Percentiles rank a stretch among this genome's conserved stretches.
Evolutionary conservation across 139 green algal species (phyloP).

Genomic region (Chlamydomonas sphaeroides): DNA sequence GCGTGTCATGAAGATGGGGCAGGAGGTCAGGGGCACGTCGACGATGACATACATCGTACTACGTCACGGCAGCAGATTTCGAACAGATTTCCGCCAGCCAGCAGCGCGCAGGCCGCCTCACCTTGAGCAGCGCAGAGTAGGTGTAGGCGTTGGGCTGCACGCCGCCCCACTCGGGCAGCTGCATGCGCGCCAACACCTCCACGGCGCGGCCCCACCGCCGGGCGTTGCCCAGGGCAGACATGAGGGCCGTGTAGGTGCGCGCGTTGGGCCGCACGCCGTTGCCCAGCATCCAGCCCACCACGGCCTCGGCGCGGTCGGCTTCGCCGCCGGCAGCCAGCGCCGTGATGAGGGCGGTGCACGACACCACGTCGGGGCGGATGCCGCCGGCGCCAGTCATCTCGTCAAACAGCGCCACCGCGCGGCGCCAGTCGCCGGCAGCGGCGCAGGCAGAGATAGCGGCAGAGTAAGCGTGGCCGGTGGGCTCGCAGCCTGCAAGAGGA

Average conservation of each 20-base stretch:
- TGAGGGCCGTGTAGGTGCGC: conserved; percentile 88
- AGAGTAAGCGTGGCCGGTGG: conserved; percentile 79
- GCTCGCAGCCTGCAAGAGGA: conserved; percentile 17
- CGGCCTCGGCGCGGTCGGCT: conserved; percentile 70
- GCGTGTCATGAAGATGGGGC: background rate
- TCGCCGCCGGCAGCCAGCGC: conserved; percentile 84
- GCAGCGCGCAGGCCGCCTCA: too few species aligned
- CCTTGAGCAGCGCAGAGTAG: conserved; percentile 82
- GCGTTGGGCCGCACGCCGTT: conserved; percentile 78
- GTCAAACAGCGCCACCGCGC: conserved; percentile 83
- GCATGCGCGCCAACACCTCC: conserved; percentile 75
- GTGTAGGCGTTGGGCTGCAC: conserved; percentile 88
- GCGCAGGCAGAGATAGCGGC: conserved; percentile 87
- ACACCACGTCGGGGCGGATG: conserved; percentile 88
- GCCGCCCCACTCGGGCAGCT: conserved; percentile 61
- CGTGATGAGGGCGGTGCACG: conserved; percentile 87
- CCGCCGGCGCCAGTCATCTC: conserved; percentile 76
- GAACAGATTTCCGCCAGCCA: too few species aligned
- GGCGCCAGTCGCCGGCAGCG: conserved; percentile 75
- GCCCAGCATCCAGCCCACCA: conserved; percentile 72
- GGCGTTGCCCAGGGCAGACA: conserved; percentile 77
- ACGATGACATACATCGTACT: too few species aligned
- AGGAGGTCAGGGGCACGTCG: too few species aligned
- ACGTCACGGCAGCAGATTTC: too few species aligned
- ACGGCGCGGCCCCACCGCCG: conserved; percentile 76